A percentile compares a stretch with the other conserved stretches of the same genome.
These are phyloP conservation scores for Hordeum marinum DNA, from an alignment of 176 grass and related monocot genomes.

Conservation along the genomic window DNA sequence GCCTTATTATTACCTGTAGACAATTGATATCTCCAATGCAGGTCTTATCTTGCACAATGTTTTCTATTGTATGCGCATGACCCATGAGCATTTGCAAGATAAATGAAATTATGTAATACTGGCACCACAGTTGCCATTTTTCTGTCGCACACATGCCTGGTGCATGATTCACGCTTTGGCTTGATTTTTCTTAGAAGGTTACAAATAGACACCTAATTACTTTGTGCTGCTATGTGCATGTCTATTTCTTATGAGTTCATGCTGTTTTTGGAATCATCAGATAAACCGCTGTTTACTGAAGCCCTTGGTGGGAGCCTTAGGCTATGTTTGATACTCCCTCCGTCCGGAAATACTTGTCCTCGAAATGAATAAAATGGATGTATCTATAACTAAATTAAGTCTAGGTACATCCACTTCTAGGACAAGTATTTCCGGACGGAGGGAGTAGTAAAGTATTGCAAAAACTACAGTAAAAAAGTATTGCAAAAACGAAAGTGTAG, in stretches of 20 bases:
- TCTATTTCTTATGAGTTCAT: neutral
- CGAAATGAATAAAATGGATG: no score
- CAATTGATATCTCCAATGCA: conserved; percentile 8
- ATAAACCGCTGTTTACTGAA: neutral
- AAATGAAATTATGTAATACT: neutral
- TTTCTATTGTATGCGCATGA: neutral
- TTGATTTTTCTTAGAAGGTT: neutral
- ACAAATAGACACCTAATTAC: neutral
- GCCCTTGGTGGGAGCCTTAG: neutral
- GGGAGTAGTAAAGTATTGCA: no score
- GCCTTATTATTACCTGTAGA: neutral
- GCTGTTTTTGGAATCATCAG: neutral
- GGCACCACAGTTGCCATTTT: neutral
- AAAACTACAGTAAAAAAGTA: no score
- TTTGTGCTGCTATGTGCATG: neutral
- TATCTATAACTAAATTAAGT: no score
- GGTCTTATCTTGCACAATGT: neutral
- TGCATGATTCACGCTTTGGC: neutral
- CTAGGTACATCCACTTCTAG: no score
- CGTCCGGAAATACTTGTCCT: no score
- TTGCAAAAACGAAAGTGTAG: no score
- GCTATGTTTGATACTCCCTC: neutral
- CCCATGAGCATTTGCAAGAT: neutral
- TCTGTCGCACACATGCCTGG: neutral
- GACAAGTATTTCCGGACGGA: no score